Base-by-base conservation (phyloP, 495 filamentous ascomycete genomes). In the Hypoxylon cercidicola region DNA sequence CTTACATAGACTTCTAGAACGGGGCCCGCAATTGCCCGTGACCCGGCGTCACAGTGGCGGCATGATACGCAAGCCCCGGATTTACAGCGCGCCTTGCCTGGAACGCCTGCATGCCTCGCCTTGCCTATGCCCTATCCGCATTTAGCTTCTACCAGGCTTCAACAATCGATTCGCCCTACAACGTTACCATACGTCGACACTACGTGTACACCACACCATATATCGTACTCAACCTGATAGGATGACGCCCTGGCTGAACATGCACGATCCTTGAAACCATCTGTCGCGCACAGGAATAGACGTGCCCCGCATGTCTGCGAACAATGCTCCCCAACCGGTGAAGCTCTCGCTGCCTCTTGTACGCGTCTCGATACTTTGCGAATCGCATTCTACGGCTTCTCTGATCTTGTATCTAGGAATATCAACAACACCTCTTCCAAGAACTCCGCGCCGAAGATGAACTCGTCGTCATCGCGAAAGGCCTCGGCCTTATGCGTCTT, bases 331-430 rank as follows among this genome's bases (percentile, higher is more conserved):
- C 44, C 81, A 84, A 73, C 89, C 91, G 62, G 92, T 97, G 77
- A 97, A 95, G 84, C 82, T 99, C 62, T 97, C 95, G 35, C 81
- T 99, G 66, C 94, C 95, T 51, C 82, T 99, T 64, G 93, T 93
- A 84, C 68, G 83, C 70, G 19, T 11, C 18, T 30, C 28, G 35
- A 25, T 13, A 16, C 39, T 28, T 16, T 32, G 34, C 16, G 21
- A 16, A 20, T 3, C 5, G n/a, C 20, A 34, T 15, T 28, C 43
- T 1, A 28, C 32, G 18, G 16, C 20, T 60, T 66, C 12, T 13
- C 58, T 58, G 51, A 64, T 53, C 46, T 35, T 13, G 39, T 18
- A 19, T 13, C 11, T 50, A 82, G 79, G 84, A 89, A 80, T 94
- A 91, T 72, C 91, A 94, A 79, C 92, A 97, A 78, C 90, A 95